These are phyloP conservation scores for Nicotiana tomentosiformis DNA, from an alignment of 257 asterid genomes.

Conservation along the genomic window DNA sequence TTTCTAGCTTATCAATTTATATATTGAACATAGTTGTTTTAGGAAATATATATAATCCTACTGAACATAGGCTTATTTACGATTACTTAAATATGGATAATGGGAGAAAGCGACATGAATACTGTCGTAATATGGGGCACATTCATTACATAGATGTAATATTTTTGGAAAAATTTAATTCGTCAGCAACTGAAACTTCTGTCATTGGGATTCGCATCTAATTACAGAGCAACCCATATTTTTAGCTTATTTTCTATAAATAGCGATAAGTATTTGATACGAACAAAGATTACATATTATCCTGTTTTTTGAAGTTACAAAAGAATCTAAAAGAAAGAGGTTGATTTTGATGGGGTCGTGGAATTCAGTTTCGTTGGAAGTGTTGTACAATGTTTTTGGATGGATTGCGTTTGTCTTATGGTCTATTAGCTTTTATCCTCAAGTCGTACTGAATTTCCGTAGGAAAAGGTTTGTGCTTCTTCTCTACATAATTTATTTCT, in stretches of 20 bases:
- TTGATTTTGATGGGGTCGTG: slow-evolving; percentile 54
- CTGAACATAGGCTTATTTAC: not conserved
- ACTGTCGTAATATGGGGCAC: not conserved
- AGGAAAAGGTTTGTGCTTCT: slow-evolving; percentile 57
- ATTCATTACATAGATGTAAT: not conserved
- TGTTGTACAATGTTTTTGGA: slow-evolving; percentile 62
- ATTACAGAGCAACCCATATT: not conserved
- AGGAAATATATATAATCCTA: not conserved
- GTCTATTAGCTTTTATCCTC: slow-evolving; percentile 97
- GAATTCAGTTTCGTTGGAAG: slow-evolving; percentile 59
- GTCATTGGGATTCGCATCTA: not conserved
- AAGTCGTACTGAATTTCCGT: slow-evolving; percentile 59
- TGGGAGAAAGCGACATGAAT: not conserved
- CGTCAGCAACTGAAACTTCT: not conserved
- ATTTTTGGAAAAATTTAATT: not conserved
- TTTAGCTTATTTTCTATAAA: not conserved
- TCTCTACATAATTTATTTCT: not conserved
- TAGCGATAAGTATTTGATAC: not conserved
- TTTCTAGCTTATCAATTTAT: not conserved
- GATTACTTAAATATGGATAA: not conserved
- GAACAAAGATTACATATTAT: not conserved
- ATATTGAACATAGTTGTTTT: too few relatives aligned
- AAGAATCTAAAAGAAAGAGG: not conserved
- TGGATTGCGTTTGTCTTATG: slow-evolving; percentile 82
- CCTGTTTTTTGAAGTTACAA: not conserved